Conservation (phyloP, 2,329 filamentous ascomycete genomes). For the Colletotrichum neosansevieriae region DNA sequence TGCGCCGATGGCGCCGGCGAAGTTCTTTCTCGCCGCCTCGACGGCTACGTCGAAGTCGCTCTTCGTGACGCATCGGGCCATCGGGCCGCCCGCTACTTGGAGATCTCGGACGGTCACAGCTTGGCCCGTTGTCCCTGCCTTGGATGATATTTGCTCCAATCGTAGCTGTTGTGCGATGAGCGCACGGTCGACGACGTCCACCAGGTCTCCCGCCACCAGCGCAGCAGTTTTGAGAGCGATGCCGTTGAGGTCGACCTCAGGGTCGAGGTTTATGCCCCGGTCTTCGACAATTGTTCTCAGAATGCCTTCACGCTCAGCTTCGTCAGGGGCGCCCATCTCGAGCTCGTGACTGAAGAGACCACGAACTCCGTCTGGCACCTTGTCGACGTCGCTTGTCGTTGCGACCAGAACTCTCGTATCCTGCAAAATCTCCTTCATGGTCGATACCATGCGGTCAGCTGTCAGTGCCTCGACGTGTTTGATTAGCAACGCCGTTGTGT, state of each 20-base stretch:
- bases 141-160: constrained; percentile 76
- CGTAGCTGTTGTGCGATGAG: constrained; percentile 81
- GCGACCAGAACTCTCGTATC: constrained; percentile 87
- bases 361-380: constrained; percentile 89
- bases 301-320: constrained; percentile 90
- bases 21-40: constrained; percentile 96
- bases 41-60: constrained; percentile 93
- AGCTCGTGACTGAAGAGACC: constrained; percentile 96
- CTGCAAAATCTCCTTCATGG: constrained; percentile 85
- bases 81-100: constrained; percentile 86
- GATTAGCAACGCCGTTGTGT: constrained; percentile 86
- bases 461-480: constrained; percentile 91
- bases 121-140: constrained; percentile 52
- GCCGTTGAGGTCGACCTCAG: constrained; percentile 84
- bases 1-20: constrained; percentile 95
- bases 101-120: constrained; percentile 81
- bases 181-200: constrained; percentile 94
- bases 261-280: constrained; percentile 80
- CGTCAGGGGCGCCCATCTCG: constrained; percentile 92
- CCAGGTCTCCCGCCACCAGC: constrained; percentile 91
- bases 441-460: constrained; percentile 88
- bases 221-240: constrained; percentile 96
- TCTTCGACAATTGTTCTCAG: constrained; percentile 82
- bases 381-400: constrained; percentile 95
- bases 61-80: constrained; percentile 82